Percentiles rank a stretch among this genome's conserved stretches.
These are phyloP conservation scores for Gypsophila paniculata DNA, from an alignment of 179 eudicot species.

Conservation along the genomic window DNA sequence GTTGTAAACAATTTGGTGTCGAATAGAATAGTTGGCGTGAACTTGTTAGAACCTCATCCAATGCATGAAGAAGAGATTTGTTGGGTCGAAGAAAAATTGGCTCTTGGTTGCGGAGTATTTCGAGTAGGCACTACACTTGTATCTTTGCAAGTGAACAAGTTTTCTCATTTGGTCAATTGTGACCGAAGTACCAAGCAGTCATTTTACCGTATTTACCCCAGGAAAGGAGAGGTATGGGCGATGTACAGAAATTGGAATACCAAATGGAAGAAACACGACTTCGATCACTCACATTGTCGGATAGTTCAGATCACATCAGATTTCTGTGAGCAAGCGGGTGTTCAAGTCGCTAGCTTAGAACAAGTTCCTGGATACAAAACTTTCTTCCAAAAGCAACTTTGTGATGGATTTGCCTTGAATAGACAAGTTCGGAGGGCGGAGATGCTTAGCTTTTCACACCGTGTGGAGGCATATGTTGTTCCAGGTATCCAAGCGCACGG, in stretches of 20 bases:
- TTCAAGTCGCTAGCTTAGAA: constrained; percentile 27
- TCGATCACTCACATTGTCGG: constrained; percentile 19
- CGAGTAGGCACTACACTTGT: constrained; percentile 18
- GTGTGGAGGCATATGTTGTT: constrained; percentile 49
- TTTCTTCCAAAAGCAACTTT: constrained; percentile 31
- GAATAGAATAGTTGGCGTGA: constrained; percentile 22
- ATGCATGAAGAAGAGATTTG: constrained; percentile 29
- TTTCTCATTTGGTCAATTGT: constrained; percentile 38
- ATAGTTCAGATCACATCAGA: constrained; percentile 39
- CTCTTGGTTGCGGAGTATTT: constrained; percentile 36
- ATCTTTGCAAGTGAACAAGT: constrained; percentile 20
- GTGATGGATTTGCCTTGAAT: constrained; percentile 45
- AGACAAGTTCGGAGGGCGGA: constrained; percentile 40
- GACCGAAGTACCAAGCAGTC: constrained; percentile 23
- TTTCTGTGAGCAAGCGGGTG: constrained; percentile 25
- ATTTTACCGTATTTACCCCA: constrained; percentile 36
- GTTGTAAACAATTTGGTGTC: constrained; percentile 22
- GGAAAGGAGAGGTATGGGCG: constrained; percentile 44
- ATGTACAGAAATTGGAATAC: constrained; percentile 33
- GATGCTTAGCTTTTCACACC: constrained; percentile 52
- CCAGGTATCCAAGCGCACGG: constrained; percentile 51
- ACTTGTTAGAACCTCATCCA: constrained; percentile 35
- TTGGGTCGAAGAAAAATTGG: constrained; percentile 38
- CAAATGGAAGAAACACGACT: constrained; percentile 29
- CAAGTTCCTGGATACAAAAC: constrained; percentile 37